These are phyloP conservation scores for Pholiota adiposa DNA, from an alignment of 1,284 basidiomycete genomes.

Conservation along the genomic window DNA sequence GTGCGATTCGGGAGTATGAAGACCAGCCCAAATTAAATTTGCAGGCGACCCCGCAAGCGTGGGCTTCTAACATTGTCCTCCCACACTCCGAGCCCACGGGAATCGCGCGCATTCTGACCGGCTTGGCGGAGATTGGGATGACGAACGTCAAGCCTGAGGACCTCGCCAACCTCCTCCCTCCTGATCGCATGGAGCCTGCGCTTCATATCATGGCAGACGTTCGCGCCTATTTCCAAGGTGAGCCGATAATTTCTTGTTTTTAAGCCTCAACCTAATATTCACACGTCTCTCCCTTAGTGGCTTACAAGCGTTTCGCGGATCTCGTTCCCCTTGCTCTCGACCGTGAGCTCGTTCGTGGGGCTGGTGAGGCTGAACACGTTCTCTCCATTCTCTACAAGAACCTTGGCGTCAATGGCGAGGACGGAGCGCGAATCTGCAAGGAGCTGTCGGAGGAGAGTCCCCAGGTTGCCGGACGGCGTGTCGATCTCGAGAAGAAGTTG, in stretches of 20 bases:
- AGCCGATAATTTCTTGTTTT: neutral
- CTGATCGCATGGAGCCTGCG: slow-evolving; percentile 57
- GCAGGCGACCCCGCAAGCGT: too few species aligned
- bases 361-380: slow-evolving; percentile 44
- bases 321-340: slow-evolving; percentile 65
- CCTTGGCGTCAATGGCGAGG: slow-evolving; percentile 45
- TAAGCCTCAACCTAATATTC: neutral
- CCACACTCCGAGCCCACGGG: neutral
- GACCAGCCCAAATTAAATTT: too few species aligned
- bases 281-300: too few species aligned
- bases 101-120: slow-evolving; percentile 38
- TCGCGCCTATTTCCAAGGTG: slow-evolving; percentile 75
- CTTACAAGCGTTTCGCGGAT: slow-evolving; percentile 68
- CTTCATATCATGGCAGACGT: slow-evolving; percentile 72
- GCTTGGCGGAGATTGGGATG: slow-evolving; percentile 50
- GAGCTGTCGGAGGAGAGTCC: slow-evolving; percentile 32
- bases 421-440: slow-evolving; percentile 49
- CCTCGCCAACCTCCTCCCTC: slow-evolving; percentile 54
- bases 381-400: slow-evolving; percentile 39
- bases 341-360: slow-evolving; percentile 50
- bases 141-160: slow-evolving; percentile 42
- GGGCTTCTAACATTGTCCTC: too few species aligned
- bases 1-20: slow-evolving; percentile 31
- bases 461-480: slow-evolving; percentile 4
- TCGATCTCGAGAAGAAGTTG: slow-evolving; percentile 17